A percentile compares a stretch with the other conserved stretches of the same genome.
phyloP scores from a whole-genome alignment of 1,284 basidiomycete genomes.

The Cryptococcus sp. region DNA sequence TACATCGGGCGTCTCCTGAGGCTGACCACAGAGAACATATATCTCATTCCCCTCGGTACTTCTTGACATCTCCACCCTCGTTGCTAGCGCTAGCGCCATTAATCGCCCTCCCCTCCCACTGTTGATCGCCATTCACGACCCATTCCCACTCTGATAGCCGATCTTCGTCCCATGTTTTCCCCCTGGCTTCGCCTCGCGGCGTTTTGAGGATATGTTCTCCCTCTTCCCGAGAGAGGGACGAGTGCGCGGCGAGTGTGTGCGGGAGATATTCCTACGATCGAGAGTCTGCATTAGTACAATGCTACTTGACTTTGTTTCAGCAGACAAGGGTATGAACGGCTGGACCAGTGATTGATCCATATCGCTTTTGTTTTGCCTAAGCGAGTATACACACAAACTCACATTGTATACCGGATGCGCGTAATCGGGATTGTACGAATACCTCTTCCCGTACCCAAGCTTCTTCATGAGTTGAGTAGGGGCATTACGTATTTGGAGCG shows the following conservation, averaged over 20 bases:
- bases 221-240: slow-evolving; percentile 29
- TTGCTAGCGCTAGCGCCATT: not conserved
- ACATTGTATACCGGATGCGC: slow-evolving; percentile 72
- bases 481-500: slow-evolving; percentile 80
- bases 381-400: too few relatives aligned
- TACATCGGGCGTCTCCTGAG: too few relatives aligned
- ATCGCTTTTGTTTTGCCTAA: too few relatives aligned
- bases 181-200: slow-evolving; percentile 58
- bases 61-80: not conserved
- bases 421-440: slow-evolving; percentile 75
- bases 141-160: slow-evolving; percentile 71
- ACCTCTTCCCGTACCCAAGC: slow-evolving; percentile 71
- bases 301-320: too few relatives aligned
- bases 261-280: slow-evolving; percentile 55
- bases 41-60: not conserved
- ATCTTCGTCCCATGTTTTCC: slow-evolving; percentile 74
- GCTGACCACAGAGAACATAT: too few relatives aligned
- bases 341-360: not conserved
- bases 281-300: too few relatives aligned
- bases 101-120: slow-evolving; percentile 63
- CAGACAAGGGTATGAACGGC: not conserved
- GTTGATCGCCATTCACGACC: slow-evolving; percentile 62
- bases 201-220: slow-evolving; percentile 58
- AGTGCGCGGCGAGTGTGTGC: slow-evolving; percentile 46
- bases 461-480: slow-evolving; percentile 80